A percentile compares a stretch with the other conserved stretches of the same genome.
These are phyloP conservation scores for Psilocybe cubensis DNA, from an alignment of 768 basidiomycete species.

Conservation along the genomic window DNA sequence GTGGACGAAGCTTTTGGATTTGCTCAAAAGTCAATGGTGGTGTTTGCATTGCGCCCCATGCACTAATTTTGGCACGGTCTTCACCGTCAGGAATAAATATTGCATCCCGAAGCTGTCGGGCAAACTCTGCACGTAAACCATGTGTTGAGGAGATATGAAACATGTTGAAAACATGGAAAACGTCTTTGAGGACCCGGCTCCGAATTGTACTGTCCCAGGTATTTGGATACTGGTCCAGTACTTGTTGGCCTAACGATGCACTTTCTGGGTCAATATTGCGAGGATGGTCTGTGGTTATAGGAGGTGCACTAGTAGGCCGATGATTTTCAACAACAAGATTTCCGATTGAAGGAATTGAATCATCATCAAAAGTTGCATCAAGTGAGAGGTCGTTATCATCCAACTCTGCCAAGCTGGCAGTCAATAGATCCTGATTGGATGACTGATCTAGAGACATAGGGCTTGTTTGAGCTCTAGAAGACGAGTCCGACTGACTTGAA, in stretches of 20 bases:
- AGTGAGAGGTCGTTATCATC: no score
- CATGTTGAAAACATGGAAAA: slow-evolving; percentile 33
- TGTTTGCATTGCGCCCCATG: slow-evolving; percentile 15
- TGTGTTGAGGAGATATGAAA: slow-evolving; percentile 26
- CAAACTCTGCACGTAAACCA: slow-evolving; percentile 24
- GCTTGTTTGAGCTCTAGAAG: no score
- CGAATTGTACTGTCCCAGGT: background rate
- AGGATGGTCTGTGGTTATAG: no score
- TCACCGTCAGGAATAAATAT: slow-evolving; percentile 15
- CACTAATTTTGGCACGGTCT: slow-evolving; percentile 23
- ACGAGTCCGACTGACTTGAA: no score
- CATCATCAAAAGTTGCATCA: no score
- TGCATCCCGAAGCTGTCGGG: slow-evolving; percentile 10
- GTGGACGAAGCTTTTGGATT: slow-evolving; percentile 5
- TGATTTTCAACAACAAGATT: no score
- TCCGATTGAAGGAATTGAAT: no score
- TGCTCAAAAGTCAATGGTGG: slow-evolving; percentile 15
- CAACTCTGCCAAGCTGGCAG: no score
- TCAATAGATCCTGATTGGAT: no score
- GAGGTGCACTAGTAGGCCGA: no score
- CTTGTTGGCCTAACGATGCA: background rate
- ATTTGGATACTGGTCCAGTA: background rate
- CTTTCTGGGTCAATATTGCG: slow-evolving; percentile 1
- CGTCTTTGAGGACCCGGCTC: slow-evolving; percentile 29
- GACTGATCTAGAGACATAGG: no score